A percentile compares a stretch with the other conserved stretches of the same genome.
Conservation (phyloP, 495 filamentous ascomycete species). For the Friedmanniomyces simplex region DNA sequence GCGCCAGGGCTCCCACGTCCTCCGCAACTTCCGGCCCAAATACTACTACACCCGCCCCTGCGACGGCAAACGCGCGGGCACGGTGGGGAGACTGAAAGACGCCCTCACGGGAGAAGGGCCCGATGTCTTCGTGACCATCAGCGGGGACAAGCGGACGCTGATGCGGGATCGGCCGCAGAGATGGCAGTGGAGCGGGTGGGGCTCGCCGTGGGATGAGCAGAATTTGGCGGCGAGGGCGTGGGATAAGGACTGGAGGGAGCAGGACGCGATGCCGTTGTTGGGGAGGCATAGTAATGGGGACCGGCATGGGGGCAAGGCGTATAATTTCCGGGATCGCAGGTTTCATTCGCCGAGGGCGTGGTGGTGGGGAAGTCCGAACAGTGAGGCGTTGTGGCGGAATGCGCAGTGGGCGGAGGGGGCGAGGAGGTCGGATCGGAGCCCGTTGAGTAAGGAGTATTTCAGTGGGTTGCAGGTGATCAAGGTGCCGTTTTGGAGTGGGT, state of each 20-base stretch:
- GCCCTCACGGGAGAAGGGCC: conserved; percentile 23
- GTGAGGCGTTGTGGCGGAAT: conserved; percentile 6
- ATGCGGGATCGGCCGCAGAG: conserved; percentile 15
- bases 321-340: conserved; percentile 13
- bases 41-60: conserved; percentile 26
- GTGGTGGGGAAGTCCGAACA: not conserved
- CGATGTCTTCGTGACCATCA: conserved; percentile 28
- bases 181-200: conserved; percentile 10
- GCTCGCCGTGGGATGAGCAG: not conserved
- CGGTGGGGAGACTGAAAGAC: conserved; percentile 27
- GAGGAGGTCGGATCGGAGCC: not conserved
- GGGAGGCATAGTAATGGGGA: not conserved
- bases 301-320: not conserved
- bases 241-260: conserved; percentile 8
- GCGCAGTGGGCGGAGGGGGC: conserved; percentile 7
- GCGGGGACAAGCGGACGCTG: conserved; percentile 20
- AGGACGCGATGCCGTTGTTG: not conserved
- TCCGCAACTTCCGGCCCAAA: conserved; percentile 1
- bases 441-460: not conserved
- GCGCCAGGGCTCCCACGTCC: conserved; percentile 4
- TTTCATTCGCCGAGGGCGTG: not conserved
- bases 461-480: conserved; percentile 1
- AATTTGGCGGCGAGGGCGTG: not conserved
- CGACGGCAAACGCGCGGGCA: conserved; percentile 26
- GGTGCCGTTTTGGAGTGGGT: conserved; percentile 1